Evolutionary conservation across 1,139 yeast species (phyloP).

Genomic region (Pichia sp.): DNA sequence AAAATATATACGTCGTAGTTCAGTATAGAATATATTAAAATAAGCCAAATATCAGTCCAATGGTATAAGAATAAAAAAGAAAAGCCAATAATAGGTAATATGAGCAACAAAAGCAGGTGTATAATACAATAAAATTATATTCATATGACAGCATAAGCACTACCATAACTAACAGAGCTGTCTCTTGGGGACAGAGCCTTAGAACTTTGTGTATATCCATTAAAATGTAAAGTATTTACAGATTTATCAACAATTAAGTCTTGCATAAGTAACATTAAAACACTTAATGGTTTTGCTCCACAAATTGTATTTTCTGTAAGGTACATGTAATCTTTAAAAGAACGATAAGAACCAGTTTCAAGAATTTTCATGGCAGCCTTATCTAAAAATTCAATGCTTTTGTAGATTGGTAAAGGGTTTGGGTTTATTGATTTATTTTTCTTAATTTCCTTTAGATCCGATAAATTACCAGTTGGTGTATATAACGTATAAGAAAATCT

Average conservation of each 20-base stretch:
- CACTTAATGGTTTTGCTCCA: conserved; percentile 78
- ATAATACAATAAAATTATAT: neutral
- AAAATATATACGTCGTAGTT: neutral
- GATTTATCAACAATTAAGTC: conserved; percentile 18
- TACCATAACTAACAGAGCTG: conserved; percentile 85
- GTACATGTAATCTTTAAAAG: conserved; percentile 64
- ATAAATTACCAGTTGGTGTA: conserved; percentile 30
- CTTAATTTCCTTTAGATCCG: conserved; percentile 25
- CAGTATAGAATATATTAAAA: too few relatives aligned
- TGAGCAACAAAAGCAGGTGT: neutral
- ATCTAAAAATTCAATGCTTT: conserved; percentile 70
- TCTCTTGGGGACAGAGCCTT: conserved; percentile 45
- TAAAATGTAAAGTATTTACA: conserved; percentile 52
- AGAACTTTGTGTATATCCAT: conserved; percentile 78
- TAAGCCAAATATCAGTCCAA: neutral
- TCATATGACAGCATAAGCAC: conserved; percentile 54
- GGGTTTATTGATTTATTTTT: conserved; percentile 14
- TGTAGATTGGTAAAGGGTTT: conserved; percentile 43
- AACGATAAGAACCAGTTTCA: conserved; percentile 40
- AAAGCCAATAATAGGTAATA: neutral
- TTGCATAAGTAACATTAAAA: conserved; percentile 52
- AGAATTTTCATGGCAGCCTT: conserved; percentile 62
- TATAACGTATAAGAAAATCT: conserved; percentile 69
- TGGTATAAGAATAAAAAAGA: neutral
- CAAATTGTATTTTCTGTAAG: conserved; percentile 85